phyloP scores from a whole-genome alignment of 2,329 filamentous ascomycete species.

The Penicillium palitans region DNA sequence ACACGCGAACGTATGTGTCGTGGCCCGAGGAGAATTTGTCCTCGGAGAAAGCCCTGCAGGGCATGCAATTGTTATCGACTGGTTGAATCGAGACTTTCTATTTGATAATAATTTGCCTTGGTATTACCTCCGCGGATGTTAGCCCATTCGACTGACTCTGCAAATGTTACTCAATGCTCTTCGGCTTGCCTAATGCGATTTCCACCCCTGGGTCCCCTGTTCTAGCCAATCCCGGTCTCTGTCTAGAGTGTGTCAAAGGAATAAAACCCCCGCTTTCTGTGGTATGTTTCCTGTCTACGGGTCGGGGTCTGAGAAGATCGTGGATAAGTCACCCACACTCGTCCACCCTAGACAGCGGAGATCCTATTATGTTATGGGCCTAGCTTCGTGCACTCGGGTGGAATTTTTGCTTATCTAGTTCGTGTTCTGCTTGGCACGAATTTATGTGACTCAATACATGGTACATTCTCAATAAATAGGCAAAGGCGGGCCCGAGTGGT shows the following conservation, averaged over 20 bases:
- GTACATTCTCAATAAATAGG: background rate
- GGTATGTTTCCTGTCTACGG: background rate
- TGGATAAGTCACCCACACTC: background rate
- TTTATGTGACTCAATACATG: background rate
- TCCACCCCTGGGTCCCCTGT: background rate
- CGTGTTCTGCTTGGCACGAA: background rate
- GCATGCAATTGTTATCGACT: background rate
- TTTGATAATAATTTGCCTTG: slow-evolving; percentile 1
- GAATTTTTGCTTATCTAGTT: background rate
- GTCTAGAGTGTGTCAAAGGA: background rate
- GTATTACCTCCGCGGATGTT: background rate
- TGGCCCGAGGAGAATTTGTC: background rate
- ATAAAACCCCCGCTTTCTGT: background rate
- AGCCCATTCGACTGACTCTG: background rate
- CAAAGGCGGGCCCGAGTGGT: background rate
- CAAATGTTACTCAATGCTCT: background rate
- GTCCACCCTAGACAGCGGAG: background rate
- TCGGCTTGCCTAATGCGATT: background rate
- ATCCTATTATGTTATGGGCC: background rate
- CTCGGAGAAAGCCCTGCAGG: background rate
- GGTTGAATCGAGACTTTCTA: background rate
- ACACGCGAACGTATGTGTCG: background rate
- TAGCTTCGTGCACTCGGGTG: background rate
- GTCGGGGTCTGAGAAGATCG: background rate
- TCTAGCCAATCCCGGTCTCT: background rate